Evolutionary conservation across 2,329 filamentous ascomycete species (phyloP).

Genomic region (Knoxdaviesia capensis): DNA sequence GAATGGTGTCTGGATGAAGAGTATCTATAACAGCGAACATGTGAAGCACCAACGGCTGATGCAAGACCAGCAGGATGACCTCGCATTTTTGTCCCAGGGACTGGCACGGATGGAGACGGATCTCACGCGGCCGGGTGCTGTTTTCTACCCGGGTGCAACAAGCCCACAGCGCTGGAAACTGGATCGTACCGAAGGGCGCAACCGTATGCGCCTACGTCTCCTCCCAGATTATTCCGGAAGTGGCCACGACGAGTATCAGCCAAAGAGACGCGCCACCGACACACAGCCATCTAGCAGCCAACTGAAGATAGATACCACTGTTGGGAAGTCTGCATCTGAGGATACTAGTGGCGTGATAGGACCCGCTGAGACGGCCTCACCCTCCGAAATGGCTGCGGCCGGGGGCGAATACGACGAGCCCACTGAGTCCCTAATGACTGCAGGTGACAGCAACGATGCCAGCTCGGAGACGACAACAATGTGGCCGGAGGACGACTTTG

Average conservation of each 20-base stretch:
- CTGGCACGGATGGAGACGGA: slow-evolving; percentile 66
- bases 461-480: not conserved
- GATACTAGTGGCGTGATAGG: no score
- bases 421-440: not conserved
- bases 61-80: slow-evolving; percentile 87
- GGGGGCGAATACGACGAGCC: no score
- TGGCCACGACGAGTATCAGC: slow-evolving; percentile 57
- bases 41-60: slow-evolving; percentile 74
- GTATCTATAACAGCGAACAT: slow-evolving; percentile 82
- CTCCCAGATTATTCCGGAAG: slow-evolving; percentile 50
- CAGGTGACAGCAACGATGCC: not conserved
- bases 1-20: slow-evolving; percentile 82
- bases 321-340: no score
- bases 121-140: slow-evolving; percentile 57
- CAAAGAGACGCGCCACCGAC: slow-evolving; percentile 49
- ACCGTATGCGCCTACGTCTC: slow-evolving; percentile 79
- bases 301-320: no score
- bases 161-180: slow-evolving; percentile 50
- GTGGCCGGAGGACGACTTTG: slow-evolving; percentile 71
- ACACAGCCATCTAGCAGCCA: slow-evolving; percentile 4
- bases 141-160: slow-evolving; percentile 14
- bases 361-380: no score
- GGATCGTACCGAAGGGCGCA: slow-evolving; percentile 85
- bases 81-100: slow-evolving; percentile 53
- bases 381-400: no score